A percentile compares a stretch with the other conserved stretches of the same genome.
Conservation (phyloP, 805 yeast genomes). For the Barnettozyma botsteinii region DNA sequence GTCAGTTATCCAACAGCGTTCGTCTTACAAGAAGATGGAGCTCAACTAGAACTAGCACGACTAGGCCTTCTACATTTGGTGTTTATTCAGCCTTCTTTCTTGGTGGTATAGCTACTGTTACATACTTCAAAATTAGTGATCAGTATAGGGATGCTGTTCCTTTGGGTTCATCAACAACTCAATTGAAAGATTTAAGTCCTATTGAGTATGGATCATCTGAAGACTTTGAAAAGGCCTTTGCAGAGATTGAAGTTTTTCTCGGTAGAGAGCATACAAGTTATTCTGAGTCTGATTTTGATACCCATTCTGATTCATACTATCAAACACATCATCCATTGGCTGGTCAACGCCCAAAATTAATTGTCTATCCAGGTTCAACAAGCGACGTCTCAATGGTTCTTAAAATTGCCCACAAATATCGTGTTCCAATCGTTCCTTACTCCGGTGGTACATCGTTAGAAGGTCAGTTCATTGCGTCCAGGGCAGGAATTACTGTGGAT, state of each 20-base stretch:
- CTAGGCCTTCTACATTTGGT: background rate
- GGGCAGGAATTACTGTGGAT: conserved; percentile 64
- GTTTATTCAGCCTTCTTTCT: conserved; percentile 12
- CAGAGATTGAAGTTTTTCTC: conserved; percentile 34
- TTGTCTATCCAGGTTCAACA: conserved; percentile 59
- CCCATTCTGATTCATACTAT: conserved; percentile 57
- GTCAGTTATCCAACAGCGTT: no score
- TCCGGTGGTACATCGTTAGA: conserved; percentile 78
- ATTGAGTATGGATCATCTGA: conserved; percentile 37
- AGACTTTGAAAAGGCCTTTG: conserved; percentile 36
- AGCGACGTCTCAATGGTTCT: conserved; percentile 61
- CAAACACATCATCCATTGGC: conserved; percentile 58
- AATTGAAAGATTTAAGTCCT: conserved; percentile 29
- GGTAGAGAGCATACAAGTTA: conserved; percentile 32
- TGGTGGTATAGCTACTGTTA: conserved; percentile 13
- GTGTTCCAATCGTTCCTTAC: conserved; percentile 69
- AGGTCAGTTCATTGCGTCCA: conserved; percentile 72
- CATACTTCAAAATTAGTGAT: conserved; percentile 5
- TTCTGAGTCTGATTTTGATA: conserved; percentile 36
- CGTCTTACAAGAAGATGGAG: no score
- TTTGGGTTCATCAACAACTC: conserved; percentile 28
- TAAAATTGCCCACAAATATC: conserved; percentile 53
- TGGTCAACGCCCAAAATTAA: conserved; percentile 50
- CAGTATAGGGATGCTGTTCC: background rate
- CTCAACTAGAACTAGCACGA: no score